These are phyloP conservation scores for Puccinia horiana DNA, from an alignment of 1,284 basidiomycete species.

Conservation along the genomic window DNA sequence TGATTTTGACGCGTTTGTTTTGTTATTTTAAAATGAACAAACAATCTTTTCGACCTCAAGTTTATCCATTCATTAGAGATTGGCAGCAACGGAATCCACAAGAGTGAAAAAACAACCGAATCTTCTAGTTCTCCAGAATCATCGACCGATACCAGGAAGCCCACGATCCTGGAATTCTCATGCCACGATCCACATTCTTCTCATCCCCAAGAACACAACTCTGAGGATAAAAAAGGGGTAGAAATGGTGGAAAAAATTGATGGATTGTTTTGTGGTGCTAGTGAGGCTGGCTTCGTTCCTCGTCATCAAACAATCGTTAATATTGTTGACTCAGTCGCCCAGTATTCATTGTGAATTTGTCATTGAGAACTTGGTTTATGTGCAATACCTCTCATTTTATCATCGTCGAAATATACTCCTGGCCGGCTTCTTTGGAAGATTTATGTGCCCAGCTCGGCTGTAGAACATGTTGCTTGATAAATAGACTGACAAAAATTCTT, in stretches of 20 bases:
- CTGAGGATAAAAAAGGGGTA: background rate
- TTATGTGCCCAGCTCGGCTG: too few species aligned
- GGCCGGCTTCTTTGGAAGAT: too few species aligned
- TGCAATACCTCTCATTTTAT: background rate
- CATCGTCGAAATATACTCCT: too few species aligned
- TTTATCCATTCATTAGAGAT: background rate
- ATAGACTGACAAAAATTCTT: too few species aligned
- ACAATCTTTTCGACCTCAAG: background rate
- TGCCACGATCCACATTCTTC: background rate
- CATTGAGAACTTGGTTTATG: background rate
- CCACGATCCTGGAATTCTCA: background rate
- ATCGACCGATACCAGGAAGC: background rate
- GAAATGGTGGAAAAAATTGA: background rate
- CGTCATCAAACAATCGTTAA: slow-evolving; percentile 10
- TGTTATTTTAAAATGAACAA: background rate
- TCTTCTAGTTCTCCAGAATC: background rate
- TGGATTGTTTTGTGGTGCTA: background rate
- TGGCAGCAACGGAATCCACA: background rate
- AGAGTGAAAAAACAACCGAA: background rate
- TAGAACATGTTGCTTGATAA: too few species aligned
- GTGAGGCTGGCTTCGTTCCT: slow-evolving; percentile 27
- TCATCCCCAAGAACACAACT: background rate
- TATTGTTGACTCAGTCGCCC: background rate
- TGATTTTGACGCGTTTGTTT: background rate
- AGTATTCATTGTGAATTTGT: background rate